phyloP scores from a whole-genome alignment of 805 yeast species.

The Sugiyamaella americana region DNA sequence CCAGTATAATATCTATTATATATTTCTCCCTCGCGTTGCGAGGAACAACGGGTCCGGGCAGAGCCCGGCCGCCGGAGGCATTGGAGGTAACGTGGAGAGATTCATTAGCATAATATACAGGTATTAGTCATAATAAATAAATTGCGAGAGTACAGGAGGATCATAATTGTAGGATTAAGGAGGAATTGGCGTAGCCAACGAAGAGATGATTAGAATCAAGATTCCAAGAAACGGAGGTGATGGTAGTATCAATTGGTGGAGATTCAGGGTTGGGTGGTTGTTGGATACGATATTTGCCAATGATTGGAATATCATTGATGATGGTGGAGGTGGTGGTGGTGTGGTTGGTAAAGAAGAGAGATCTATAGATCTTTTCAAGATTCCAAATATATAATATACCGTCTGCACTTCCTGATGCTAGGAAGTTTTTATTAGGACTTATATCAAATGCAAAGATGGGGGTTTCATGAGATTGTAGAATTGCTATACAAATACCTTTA shows the following conservation, averaged over 20 bases:
- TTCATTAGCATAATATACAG: slow-evolving; percentile 4
- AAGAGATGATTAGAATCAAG: slow-evolving; percentile 14
- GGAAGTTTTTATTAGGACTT: slow-evolving; percentile 42
- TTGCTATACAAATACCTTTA: slow-evolving; percentile 29
- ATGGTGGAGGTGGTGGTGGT: too few species aligned
- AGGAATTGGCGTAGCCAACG: slow-evolving; percentile 18
- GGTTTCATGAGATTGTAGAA: slow-evolving; percentile 40
- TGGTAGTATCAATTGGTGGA: neutral
- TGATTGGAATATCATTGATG: too few species aligned
- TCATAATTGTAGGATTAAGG: slow-evolving; percentile 11
- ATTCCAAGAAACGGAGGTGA: slow-evolving; percentile 17
- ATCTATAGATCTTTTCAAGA: slow-evolving; percentile 6
- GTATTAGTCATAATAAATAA: neutral
- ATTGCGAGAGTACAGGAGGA: neutral
- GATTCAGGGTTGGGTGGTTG: neutral
- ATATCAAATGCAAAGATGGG: slow-evolving; percentile 46
- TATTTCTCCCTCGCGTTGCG: too few species aligned
- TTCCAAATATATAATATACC: slow-evolving; percentile 43
- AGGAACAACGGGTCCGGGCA: neutral
- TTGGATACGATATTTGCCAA: neutral
- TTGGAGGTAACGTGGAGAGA: neutral
- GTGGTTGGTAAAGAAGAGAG: too few species aligned
- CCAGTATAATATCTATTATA: too few species aligned
- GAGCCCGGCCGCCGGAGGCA: neutral
- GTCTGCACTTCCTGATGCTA: slow-evolving; percentile 62